Evolutionary conservation across 1,284 basidiomycete genomes (phyloP), one percentile per base, ranked within the genome.

Genomic region (Trametes versicolor): DNA sequence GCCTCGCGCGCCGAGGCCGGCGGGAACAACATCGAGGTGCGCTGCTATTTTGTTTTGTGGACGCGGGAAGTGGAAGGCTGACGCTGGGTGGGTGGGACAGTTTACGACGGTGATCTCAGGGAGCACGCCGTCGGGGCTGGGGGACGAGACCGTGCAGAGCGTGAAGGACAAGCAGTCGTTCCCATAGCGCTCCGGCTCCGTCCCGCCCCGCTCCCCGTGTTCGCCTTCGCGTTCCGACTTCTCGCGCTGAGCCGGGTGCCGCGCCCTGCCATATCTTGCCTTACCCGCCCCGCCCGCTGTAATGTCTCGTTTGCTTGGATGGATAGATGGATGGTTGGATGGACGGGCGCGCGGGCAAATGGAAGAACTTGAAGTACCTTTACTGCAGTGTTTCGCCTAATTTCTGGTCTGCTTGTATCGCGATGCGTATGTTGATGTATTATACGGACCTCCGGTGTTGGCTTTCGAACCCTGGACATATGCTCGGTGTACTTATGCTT

Each of bases 61-160:
- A n/a, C 4, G 19, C 10, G 39, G 19, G 3, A 12, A 13, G 10
- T 41, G 39, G 15, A 12, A 41, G 3, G 6, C 5, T 25, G 21
- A 23, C 23, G 21, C 6, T n/a, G 21, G 29, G 32, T 51, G 54
- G 32, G 48, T 32, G 34, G 17, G 1, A 34, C 29, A 62, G 60
- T 62, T 62, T n/a, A 56, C 60, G 47, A 62, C 60, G 47, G 60
- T 55, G 10, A 62, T 56, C 45, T 21, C 47, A 37, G 53, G 60
- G 8, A 47, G 39, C 25, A 41, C 43, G 25, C 23, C 41, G 25
- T 60, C 59, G 21, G 49, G 25, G 2, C 49, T 34, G 43, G 23
- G 27, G 29, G 37, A 39, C 37, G 37, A 39, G 12, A 43, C 41
- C 50, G 37, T 17, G 37, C 10, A 39, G 37, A 17, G 15, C 41